Evolutionary conservation across 1,284 basidiomycete genomes (phyloP).

Genomic region (Hypsizygus ulmarius): DNA sequence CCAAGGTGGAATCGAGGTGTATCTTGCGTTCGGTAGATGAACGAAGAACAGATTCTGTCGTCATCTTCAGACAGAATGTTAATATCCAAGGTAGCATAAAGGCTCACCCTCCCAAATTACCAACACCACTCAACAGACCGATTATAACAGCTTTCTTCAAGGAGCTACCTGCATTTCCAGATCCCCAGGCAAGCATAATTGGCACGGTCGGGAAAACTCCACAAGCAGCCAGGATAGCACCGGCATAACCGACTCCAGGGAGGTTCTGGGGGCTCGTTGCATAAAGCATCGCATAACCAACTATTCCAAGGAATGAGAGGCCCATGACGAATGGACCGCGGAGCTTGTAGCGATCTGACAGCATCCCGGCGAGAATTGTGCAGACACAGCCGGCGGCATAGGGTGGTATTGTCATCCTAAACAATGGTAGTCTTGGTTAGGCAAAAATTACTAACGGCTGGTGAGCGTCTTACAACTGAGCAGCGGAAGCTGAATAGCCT

Average conservation of each 20-base stretch:
- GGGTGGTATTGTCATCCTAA: slow-evolving; percentile 25
- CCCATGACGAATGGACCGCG: slow-evolving; percentile 30
- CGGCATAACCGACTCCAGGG: slow-evolving; percentile 27
- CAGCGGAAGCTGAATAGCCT: slow-evolving; percentile 23
- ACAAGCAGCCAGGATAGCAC: slow-evolving; percentile 26
- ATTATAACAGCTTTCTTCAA: slow-evolving; percentile 29
- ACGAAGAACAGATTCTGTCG: slow-evolving; percentile 30
- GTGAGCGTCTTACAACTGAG: slow-evolving; percentile 22
- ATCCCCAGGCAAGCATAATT: slow-evolving; percentile 29
- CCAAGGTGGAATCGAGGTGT: slow-evolving; percentile 23
- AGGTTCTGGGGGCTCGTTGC: slow-evolving; percentile 19
- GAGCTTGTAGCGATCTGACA: slow-evolving; percentile 24
- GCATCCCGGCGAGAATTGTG: slow-evolving; percentile 23
- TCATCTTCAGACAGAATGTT: neutral
- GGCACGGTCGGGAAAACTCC: slow-evolving; percentile 31
- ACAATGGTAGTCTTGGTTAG: neutral
- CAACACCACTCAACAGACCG: slow-evolving; percentile 28
- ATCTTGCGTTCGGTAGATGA: slow-evolving; percentile 26
- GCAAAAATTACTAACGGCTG: neutral
- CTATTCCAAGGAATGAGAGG: slow-evolving; percentile 18
- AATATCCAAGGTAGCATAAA: neutral
- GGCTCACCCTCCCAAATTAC: slow-evolving; percentile 29
- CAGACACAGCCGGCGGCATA: slow-evolving; percentile 24
- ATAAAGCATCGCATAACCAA: slow-evolving; percentile 28
- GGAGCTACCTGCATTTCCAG: slow-evolving; percentile 29